Evolutionary conservation across 2,329 filamentous ascomycete species (phyloP).

Genomic region (Pleochaeta shiraiana): DNA sequence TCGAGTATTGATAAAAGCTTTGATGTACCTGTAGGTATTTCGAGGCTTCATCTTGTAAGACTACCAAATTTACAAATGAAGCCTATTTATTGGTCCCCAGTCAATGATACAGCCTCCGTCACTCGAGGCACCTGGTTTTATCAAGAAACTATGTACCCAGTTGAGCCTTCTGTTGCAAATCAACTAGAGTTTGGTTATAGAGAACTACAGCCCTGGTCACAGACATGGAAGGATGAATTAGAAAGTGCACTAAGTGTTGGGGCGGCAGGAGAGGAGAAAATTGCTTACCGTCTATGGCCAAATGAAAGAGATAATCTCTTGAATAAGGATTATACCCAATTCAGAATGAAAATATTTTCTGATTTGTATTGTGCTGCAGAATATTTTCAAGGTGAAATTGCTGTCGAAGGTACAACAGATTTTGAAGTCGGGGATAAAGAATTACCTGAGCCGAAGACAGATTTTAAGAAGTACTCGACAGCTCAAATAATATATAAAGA

Average conservation of each 20-base stretch:
- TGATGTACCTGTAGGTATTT: conserved; percentile 68
- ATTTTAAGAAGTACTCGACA: conserved; percentile 38
- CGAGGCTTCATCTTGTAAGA: conserved; percentile 73
- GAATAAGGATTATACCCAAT: conserved; percentile 12
- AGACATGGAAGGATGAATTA: conserved; percentile 84
- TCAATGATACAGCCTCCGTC: conserved; percentile 71
- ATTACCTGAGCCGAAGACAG: conserved; percentile 7
- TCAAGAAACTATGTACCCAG: conserved; percentile 77
- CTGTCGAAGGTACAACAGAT: conserved; percentile 28
- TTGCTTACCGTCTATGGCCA: conserved; percentile 61
- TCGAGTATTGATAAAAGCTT: conserved; percentile 17
- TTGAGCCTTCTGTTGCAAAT: conserved; percentile 71
- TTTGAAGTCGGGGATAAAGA: conserved; percentile 10
- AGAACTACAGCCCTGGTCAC: conserved; percentile 68
- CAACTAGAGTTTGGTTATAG: conserved; percentile 80
- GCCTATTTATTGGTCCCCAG: conserved; percentile 92
- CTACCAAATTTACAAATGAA: conserved; percentile 73
- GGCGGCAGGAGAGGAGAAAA: conserved; percentile 74
- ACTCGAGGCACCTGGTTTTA: conserved; percentile 93
- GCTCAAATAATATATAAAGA: conserved; percentile 81
- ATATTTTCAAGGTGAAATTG: conserved; percentile 36
- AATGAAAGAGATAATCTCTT: conserved; percentile 24
- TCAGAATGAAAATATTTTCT: conserved; percentile 13
- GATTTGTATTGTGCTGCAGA: conserved; percentile 37
- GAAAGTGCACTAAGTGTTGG: conserved; percentile 81